These are phyloP conservation scores for Spirogloea muscicola DNA, from an alignment of 139 green algal genomes.

Conservation along the genomic window DNA sequence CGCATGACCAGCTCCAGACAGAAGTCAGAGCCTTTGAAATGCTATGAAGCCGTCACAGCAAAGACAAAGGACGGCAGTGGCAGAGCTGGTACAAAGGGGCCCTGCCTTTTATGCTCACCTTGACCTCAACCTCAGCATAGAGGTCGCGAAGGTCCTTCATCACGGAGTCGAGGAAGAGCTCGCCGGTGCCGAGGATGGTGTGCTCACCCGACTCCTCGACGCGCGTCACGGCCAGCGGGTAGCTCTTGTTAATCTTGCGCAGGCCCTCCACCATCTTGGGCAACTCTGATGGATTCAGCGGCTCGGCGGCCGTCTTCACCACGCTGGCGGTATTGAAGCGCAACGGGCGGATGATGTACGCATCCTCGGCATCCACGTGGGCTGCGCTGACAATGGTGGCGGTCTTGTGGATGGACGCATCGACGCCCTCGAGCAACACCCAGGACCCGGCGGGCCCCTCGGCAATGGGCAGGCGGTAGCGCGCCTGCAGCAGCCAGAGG, in stretches of 20 bases:
- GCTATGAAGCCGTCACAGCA: too few species aligned
- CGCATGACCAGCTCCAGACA: too few species aligned
- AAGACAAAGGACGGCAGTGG: too few species aligned
- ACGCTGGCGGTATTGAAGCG: constrained; percentile 63
- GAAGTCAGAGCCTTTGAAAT: too few species aligned
- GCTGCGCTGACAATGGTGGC: constrained; percentile 66
- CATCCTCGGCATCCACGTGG: constrained; percentile 32
- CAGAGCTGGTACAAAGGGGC: too few species aligned
- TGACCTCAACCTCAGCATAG: constrained; percentile 87
- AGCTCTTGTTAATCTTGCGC: constrained; percentile 61
- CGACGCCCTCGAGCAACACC: constrained; percentile 89
- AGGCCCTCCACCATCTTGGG: constrained; percentile 88
- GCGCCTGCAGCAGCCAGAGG: constrained; percentile 56
- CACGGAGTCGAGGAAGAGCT: constrained; percentile 92
- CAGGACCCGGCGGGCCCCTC: constrained; percentile 64
- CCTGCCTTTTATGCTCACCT: constrained; percentile 80
- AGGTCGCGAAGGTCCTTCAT: constrained; percentile 81
- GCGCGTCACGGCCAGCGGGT: constrained; percentile 71
- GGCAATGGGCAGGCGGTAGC: constrained; percentile 79
- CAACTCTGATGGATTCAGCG: constrained; percentile 93
- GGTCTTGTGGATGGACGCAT: constrained; percentile 86
- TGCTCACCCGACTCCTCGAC: constrained; percentile 96
- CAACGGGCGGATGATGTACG: constrained; percentile 76
- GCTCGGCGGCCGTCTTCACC: constrained; percentile 95
- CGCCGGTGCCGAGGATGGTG: constrained; percentile 91